Base-by-base conservation (phyloP, 176 grass and related monocot species). In the Ananas comosus region DNA sequence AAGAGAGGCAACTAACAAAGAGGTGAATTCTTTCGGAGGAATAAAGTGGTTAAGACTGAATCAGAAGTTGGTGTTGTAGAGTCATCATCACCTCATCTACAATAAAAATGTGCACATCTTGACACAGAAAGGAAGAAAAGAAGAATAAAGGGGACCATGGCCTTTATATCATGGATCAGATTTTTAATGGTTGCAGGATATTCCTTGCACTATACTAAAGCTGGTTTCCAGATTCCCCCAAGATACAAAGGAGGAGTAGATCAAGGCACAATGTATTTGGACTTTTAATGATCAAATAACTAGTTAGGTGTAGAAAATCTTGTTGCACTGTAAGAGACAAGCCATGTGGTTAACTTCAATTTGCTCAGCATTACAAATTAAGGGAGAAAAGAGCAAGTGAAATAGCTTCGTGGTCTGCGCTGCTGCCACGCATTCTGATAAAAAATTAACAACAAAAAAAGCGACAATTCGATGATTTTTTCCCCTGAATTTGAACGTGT, bases 11-110 rank as follows among this genome's bases (percentile, higher is more conserved):
- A 48, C 23, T 16, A 16, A 61, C 17, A 19, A 61, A 22, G 56
- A 18, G 56, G 56, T 22, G 56, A 61, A 61, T 61, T 9, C 16
- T 19, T 67, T 9, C 12, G 1, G 4, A 53, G 50, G 22, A 25
- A 53, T 76, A 48, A 76, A 67, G 74, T 67, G 50, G 28, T 24
- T 3, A 14, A n/a, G 33, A 42, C 64, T 47, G 16, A 67, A 65
- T 74, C 72, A 74, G 72, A 42, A 23, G 19, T 50, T 74, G 42
- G 42, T 24, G 19, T 3, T 72, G 56, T 48, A 74, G 11, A 51
- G 58, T 74, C 72, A 74, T 74, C 58, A 51, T 64, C 58, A 28
- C 7, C 61, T 33, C 59, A 65, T 74, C 72, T 23, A 16, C 11
- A 11, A 74, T 27, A 28, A 74, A 72, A 52, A 58, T 50, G 7